These are phyloP conservation scores for Aspergillus sp. DNA, from an alignment of 2,329 filamentous ascomycete genomes.

Conservation along the genomic window DNA sequence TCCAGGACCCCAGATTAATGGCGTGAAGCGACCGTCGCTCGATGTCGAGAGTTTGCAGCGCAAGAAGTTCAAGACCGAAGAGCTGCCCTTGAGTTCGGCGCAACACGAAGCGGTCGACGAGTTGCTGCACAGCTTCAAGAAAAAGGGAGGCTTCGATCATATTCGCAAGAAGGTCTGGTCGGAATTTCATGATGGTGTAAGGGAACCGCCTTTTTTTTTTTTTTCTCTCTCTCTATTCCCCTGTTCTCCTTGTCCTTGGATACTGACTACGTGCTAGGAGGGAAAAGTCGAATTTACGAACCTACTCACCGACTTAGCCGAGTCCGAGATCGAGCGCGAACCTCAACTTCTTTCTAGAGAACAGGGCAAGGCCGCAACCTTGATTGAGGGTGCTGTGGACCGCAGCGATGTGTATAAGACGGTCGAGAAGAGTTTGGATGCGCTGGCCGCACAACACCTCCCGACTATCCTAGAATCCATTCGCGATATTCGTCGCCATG, in stretches of 20 bases:
- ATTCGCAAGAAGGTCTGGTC: constrained; percentile 62
- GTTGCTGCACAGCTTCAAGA: constrained; percentile 64
- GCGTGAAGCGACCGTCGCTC: constrained; percentile 29
- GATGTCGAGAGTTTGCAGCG: constrained; percentile 36
- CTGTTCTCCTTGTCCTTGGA: not conserved
- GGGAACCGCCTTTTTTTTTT: constrained; percentile 17
- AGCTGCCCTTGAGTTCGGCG: constrained; percentile 59
- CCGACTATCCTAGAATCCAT: constrained; percentile 54
- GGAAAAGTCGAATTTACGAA: constrained; percentile 53
- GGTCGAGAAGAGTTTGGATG: constrained; percentile 56
- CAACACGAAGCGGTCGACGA: constrained; percentile 61
- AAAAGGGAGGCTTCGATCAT: constrained; percentile 65
- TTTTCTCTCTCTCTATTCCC: not conserved
- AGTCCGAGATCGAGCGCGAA: constrained; percentile 62
- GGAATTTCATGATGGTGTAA: constrained; percentile 56
- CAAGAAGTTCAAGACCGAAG: constrained; percentile 59
- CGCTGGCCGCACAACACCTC: constrained; percentile 55
- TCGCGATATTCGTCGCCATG: constrained; percentile 56
- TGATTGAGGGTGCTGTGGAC: constrained; percentile 65
- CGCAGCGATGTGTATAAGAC: constrained; percentile 62
- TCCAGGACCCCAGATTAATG: constrained; percentile 26
- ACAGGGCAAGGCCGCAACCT: constrained; percentile 60
- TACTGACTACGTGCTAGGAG: constrained; percentile 39
- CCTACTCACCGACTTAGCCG: constrained; percentile 56
- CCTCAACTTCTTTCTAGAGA: constrained; percentile 61